Evolutionary conservation across 176 grass and related monocot genomes (phyloP), one percentile per base, ranked within the genome.

Genomic region (Pontederia crassipes): DNA sequence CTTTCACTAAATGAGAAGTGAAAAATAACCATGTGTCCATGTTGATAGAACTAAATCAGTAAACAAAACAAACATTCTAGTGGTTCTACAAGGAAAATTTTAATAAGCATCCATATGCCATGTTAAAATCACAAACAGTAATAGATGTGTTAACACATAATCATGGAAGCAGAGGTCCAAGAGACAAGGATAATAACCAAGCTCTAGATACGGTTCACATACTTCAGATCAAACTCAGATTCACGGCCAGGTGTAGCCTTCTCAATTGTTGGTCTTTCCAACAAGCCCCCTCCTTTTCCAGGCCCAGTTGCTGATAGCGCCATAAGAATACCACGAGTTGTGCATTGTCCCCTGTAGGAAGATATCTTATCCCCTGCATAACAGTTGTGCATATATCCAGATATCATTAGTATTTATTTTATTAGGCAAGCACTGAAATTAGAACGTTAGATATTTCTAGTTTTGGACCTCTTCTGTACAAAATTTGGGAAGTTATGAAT

Each of bases 191-290:
- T 40, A 4, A 40, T 40, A 7, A 40, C 32, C 32, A 40, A 40
- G 32, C 2, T 40, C 32, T 40, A 40, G 32, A 4, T 7, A 40
- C 6, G 32, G 32, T 2, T 40, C 49, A 64, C 54, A 72, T 83
- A 98, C 87, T 79, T 92, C 68, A 86, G 54, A 83, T 92, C 88
- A 57, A 86, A 83, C 72, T 98, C 87, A 57, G 84, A 98, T 66
- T 98, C 67, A 51, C 93, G 87, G 24, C 87, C 73, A 64, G 93
- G 93, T 53, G 79, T 69, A 81, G 75, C 52, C 87, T 92, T 98
- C 53, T 98, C 93, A 77, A 68, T 78, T 56, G 55, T 55, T 26
- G 94, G 94, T 49, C 84, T 84, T 75, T 98, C 94, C 81, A 92
- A 78, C 59, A 98, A 75, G 12, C 94, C 81, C 65, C 89, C 89